Conservation (phyloP, 768 basidiomycete species). For the Coprinopsis marcescibilis region DNA sequence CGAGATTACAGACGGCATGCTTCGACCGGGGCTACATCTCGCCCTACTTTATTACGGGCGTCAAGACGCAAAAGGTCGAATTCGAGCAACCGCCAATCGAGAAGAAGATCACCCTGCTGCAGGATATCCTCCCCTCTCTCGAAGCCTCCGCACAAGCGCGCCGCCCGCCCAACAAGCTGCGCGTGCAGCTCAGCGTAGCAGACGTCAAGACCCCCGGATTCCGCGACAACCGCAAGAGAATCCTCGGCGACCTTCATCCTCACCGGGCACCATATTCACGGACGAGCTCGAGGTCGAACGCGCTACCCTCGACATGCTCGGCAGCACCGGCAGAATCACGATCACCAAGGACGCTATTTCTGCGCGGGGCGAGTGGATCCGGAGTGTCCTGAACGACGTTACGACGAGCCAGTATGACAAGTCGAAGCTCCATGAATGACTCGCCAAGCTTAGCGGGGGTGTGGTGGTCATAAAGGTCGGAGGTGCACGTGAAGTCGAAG, state of each 20-base stretch:
- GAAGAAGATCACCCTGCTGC: constrained; percentile 94
- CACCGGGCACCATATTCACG: constrained; percentile 96
- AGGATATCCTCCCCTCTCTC: constrained; percentile 92
- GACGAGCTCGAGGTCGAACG: constrained; percentile 96
- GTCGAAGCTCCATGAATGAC: constrained; percentile 91
- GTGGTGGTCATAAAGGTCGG: constrained; percentile 99
- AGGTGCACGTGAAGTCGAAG: constrained; percentile 90
- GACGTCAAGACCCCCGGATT: constrained; percentile 98
- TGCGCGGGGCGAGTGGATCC: constrained; percentile 94
- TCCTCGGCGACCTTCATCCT: constrained; percentile 97
- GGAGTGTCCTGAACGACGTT: constrained; percentile 71
- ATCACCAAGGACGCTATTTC: constrained; percentile 91
- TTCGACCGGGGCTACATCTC: constrained; percentile 97
- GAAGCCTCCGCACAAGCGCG: constrained; percentile 74
- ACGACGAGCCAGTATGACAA: constrained; percentile 92
- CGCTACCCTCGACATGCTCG: constrained; percentile 88
- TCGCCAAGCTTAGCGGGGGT: constrained; percentile 93
- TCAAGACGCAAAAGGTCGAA: constrained; percentile 93
- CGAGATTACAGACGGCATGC: constrained; percentile 99
- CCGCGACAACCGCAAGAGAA: constrained; percentile 98
- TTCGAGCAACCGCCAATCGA: constrained; percentile 97
- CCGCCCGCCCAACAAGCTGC: constrained; percentile 97
- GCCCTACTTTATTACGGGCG: constrained; percentile 97
- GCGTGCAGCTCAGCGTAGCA: constrained; percentile 90
- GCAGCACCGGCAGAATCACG: constrained; percentile 91